Evolutionary conservation across 129 eudicot genomes (phyloP).

Genomic region (carrot (Daucus carota)): DNA sequence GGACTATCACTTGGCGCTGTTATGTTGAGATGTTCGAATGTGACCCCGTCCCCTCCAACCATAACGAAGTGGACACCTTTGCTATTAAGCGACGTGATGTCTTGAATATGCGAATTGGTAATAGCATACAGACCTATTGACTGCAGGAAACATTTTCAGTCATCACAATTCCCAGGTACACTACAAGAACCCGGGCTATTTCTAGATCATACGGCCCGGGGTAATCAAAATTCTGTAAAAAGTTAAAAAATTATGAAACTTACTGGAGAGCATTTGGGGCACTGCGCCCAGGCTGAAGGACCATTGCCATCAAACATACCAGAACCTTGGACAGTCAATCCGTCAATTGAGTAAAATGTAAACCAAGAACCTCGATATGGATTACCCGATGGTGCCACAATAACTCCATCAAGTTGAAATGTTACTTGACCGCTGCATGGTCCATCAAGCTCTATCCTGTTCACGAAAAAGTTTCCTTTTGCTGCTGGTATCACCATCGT

Average conservation of each 20-base stretch:
- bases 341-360: background rate
- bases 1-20: slow-evolving; percentile 2
- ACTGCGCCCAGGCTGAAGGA: background rate
- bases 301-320: slow-evolving; percentile 10
- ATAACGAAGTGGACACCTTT: background rate
- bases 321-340: background rate
- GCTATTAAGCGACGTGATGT: slow-evolving; percentile 1
- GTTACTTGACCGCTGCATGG: background rate
- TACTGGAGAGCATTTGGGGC: background rate
- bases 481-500: slow-evolving; percentile 1
- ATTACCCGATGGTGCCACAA: background rate
- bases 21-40: background rate
- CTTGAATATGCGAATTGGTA: background rate
- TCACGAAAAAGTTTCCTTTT: background rate
- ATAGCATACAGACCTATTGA: background rate
- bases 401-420: background rate
- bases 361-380: background rate
- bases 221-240: background rate
- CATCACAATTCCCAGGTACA: background rate
- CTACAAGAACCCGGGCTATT: background rate
- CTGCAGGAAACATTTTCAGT: background rate
- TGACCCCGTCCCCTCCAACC: background rate
- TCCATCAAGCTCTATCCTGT: background rate
- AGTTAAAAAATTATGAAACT: background rate
- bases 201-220: background rate